Conservation (phyloP, 805 yeast genomes). For the Alloascoidea hylecoeti region DNA sequence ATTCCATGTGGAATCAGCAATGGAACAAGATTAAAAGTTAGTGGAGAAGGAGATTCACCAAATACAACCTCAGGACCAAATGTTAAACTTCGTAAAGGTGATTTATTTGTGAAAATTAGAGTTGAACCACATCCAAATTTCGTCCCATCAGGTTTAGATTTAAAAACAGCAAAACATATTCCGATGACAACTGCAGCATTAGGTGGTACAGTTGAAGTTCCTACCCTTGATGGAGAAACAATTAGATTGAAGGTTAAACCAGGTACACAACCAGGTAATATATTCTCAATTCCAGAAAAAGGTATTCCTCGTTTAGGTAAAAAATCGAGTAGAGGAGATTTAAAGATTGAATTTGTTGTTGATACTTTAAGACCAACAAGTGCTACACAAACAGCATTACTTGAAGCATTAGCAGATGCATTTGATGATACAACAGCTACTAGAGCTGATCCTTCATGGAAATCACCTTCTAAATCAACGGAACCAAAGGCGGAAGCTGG, state of each 20-base stretch:
- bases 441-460: slow-evolving; percentile 39
- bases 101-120: slow-evolving; percentile 67
- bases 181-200: slow-evolving; percentile 94
- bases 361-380: slow-evolving; percentile 62
- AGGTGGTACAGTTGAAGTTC: slow-evolving; percentile 86
- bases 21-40: slow-evolving; percentile 72
- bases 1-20: slow-evolving; percentile 83
- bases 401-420: slow-evolving; percentile 92
- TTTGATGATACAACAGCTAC: slow-evolving; percentile 70
- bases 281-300: slow-evolving; percentile 64
- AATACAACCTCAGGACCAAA: slow-evolving; percentile 59
- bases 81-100: slow-evolving; percentile 66
- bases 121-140: slow-evolving; percentile 67
- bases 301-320: slow-evolving; percentile 65
- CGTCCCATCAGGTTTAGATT: slow-evolving; percentile 48
- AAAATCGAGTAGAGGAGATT: slow-evolving; percentile 52
- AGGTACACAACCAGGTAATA: slow-evolving; percentile 71
- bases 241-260: slow-evolving; percentile 69
- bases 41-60: slow-evolving; percentile 89
- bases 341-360: slow-evolving; percentile 63
- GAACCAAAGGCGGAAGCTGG: not conserved
- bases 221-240: slow-evolving; percentile 72
- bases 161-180: slow-evolving; percentile 51
- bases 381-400: slow-evolving; percentile 73
- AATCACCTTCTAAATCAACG: slow-evolving; percentile 7